Conservation (phyloP, 106 monocot species). For the Dioscorea alata region DNA sequence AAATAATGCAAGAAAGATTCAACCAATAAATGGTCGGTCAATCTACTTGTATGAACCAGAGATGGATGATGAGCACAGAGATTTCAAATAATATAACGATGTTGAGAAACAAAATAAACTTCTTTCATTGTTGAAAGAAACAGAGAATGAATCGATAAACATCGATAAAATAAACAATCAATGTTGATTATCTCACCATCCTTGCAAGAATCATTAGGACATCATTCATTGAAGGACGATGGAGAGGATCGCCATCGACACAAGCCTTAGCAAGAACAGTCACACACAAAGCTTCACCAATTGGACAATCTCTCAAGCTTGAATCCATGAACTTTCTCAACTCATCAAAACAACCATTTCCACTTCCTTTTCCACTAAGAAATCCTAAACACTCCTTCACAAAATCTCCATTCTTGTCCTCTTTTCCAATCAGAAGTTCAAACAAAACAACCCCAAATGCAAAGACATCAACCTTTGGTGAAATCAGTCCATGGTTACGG, state of each 20-base stretch:
- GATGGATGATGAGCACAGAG: background rate
- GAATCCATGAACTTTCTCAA: slow-evolving; percentile 14
- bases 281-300: slow-evolving; percentile 25
- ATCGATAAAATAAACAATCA: background rate
- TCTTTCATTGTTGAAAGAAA: background rate
- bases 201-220: slow-evolving; percentile 21
- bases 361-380: slow-evolving; percentile 5
- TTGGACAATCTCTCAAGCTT: slow-evolving; percentile 13
- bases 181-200: slow-evolving; percentile 7
- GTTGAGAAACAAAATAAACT: background rate
- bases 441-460: slow-evolving; percentile 24
- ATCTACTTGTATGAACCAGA: background rate
- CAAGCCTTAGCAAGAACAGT: slow-evolving; percentile 23
- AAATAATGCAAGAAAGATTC: slow-evolving; percentile 1
- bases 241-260: slow-evolving; percentile 18
- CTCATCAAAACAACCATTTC: slow-evolving; percentile 12
- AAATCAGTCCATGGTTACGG: slow-evolving; percentile 7
- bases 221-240: slow-evolving; percentile 26
- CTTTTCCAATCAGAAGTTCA: slow-evolving; percentile 16
- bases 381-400: background rate
- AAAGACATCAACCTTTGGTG: slow-evolving; percentile 25
- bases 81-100: background rate
- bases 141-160: background rate
- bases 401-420: slow-evolving; percentile 7
- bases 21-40: slow-evolving; percentile 2